phyloP scores from a whole-genome alignment of 305 asterid species.

The Rubia tinctorum region DNA sequence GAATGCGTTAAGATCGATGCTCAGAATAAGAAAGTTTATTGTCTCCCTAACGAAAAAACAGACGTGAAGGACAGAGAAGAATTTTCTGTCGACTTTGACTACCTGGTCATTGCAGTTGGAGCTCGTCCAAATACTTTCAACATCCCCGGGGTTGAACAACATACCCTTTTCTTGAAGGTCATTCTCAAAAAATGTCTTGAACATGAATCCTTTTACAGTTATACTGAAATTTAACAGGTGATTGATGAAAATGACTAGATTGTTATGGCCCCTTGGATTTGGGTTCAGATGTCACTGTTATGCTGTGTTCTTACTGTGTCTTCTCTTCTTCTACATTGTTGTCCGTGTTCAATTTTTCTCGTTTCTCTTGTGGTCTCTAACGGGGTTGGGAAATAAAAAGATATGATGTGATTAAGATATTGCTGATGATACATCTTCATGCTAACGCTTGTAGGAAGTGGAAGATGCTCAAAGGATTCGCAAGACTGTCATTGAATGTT shows the following conservation, averaged over 20 bases:
- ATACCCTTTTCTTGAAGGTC: conserved; percentile 66
- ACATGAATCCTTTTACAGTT: neutral
- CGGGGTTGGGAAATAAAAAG: neutral
- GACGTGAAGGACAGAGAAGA: conserved; percentile 63
- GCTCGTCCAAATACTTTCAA: conserved; percentile 93
- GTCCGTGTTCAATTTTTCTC: neutral
- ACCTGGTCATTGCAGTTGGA: conserved; percentile 77
- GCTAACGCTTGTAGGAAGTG: conserved; percentile 59
- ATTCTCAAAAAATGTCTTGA: neutral
- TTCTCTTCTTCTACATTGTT: neutral
- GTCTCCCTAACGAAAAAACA: conserved; percentile 49
- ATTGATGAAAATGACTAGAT: conserved; percentile 7
- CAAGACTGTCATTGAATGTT: conserved; percentile 73
- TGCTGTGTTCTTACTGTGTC: neutral
- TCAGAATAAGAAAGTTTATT: conserved; percentile 77
- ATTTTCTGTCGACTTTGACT: conserved; percentile 81
- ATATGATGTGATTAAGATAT: neutral
- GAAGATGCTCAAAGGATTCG: conserved; percentile 99
- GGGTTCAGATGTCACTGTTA: neutral
- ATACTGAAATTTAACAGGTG: neutral
- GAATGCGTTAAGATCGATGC: conserved; percentile 90
- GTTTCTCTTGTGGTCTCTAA: neutral
- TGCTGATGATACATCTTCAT: conserved; percentile 5
- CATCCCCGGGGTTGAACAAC: conserved; percentile 94
- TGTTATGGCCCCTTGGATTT: neutral